Evolutionary conservation across 805 yeast species (phyloP).

Genomic region (Kuraishia floccosa): DNA sequence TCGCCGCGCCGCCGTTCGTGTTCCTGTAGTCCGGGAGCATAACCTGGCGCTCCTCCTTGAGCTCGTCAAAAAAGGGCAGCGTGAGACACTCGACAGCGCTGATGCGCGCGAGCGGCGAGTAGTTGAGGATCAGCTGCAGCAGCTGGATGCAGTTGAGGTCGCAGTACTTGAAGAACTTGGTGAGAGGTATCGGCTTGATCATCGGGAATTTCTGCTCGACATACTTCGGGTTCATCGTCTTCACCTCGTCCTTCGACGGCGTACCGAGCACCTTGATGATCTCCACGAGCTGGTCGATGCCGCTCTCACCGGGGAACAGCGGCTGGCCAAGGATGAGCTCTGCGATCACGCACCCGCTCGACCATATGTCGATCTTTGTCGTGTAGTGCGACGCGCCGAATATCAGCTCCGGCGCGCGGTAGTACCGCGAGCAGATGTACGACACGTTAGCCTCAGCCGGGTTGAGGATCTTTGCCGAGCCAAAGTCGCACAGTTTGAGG

Average conservation of each 20-base stretch:
- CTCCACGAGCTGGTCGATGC: conserved; percentile 95
- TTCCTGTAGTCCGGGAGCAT: conserved; percentile 23
- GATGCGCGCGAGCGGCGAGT: conserved; percentile 57
- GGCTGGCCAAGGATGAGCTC: conserved; percentile 94
- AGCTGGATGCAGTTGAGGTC: conserved; percentile 43
- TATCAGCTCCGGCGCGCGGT: conserved; percentile 94
- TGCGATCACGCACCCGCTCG: conserved; percentile 97
- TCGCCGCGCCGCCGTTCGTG: conserved; percentile 24
- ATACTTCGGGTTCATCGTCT: conserved; percentile 92
- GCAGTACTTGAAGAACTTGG: conserved; percentile 51
- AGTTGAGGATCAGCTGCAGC: conserved; percentile 45
- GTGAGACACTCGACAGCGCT: conserved; percentile 43
- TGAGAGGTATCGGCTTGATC: conserved; percentile 67
- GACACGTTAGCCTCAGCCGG: conserved; percentile 92
- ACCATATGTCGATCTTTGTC: conserved; percentile 95
- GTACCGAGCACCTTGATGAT: conserved; percentile 94
- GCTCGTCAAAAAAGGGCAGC: conserved; percentile 44
- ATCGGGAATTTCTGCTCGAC: conserved; percentile 94
- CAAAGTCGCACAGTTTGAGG: conserved; percentile 91
- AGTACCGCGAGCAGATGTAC: conserved; percentile 92
- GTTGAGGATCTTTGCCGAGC: conserved; percentile 83
- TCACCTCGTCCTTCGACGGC: conserved; percentile 84
- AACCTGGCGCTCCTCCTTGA: conserved; percentile 21
- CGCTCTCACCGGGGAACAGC: conserved; percentile 94
- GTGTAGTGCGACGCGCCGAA: conserved; percentile 97